Base-by-base conservation (phyloP, 1,139 yeast genomes). In the Geotrichum macrosporum region DNA sequence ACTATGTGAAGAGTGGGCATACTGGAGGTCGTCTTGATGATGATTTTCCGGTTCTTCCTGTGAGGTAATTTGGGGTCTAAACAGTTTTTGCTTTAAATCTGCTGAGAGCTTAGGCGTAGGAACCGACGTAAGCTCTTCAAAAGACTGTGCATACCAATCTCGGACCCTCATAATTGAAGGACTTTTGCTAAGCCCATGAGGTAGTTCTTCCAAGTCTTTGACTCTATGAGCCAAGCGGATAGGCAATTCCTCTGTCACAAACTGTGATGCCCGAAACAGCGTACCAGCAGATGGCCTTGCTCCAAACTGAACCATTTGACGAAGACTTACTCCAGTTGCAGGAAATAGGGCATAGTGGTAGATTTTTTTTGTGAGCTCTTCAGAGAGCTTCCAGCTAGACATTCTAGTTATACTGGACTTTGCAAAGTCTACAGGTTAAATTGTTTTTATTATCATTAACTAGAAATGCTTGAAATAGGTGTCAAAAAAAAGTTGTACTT, bases 231-330 rank as follows among this genome's bases (percentile, higher is more conserved):
- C 95, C 44, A 87, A 71, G 52, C 96, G 71, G 36, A 88, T 85
- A 3, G 96, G 96, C 39, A 88, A 73, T 64, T 88, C 96, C 60
- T 85, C 88, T 2, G 84, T 87, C 12, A 86, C 81, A 63, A 87
- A 87, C 64, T 83, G 86, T 12, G 92, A 83, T 1, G 95, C 95
- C 46, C 86, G 74, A 62, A 84, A 87, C 39, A 87, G 71, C 6
- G 86, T 79, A 2, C 94, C 95, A 13, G 84, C 86, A 24, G 78
- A 74, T 3, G 95, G 92, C 42, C 75, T 71, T 9, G 81, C 80
- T 3, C 96, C 95, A 67, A 86, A 85, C 63, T 84, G 92, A n/a
- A 87, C 95, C 95, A 87, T 86, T 63, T 85, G 95, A 50, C 88
- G 73, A 52, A 87, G 69, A 2, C 89, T 81, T 4, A 87, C 86